Percentiles rank a stretch among this genome's conserved stretches.
These are phyloP conservation scores for Coemansia sp. DNA, from an alignment of 192 early-diverging fungal genomes.

Conservation along the genomic window DNA sequence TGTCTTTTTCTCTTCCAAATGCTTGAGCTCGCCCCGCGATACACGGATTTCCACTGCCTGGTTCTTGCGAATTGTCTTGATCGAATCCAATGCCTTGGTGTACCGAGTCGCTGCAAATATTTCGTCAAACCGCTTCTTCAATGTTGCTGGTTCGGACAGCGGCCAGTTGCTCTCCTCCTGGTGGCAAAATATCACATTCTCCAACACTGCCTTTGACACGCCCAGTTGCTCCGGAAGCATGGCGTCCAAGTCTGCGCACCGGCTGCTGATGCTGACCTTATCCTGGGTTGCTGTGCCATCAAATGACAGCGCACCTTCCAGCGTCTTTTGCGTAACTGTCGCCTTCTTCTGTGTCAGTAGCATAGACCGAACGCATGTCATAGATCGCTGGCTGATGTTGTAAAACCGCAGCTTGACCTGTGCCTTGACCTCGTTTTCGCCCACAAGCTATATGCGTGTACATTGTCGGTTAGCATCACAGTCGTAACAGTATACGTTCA, in stretches of 20 bases:
- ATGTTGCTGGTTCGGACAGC: constrained; percentile 73
- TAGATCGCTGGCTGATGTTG: constrained; percentile 68
- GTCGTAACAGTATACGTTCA: not conserved
- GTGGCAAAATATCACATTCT: constrained; percentile 99
- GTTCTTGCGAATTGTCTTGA: constrained; percentile 76
- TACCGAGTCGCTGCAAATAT: constrained; percentile 93
- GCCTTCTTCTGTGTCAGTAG: constrained; percentile 68
- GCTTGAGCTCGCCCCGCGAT: constrained; percentile 62
- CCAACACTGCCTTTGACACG: constrained; percentile 86
- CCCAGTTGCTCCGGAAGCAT: constrained; percentile 85
- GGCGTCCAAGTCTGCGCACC: constrained; percentile 83
- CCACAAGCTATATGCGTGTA: constrained; percentile 53
- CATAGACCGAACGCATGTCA: constrained; percentile 78
- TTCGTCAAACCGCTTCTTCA: constrained; percentile 99
- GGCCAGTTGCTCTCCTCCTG: constrained; percentile 99
- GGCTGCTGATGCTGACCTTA: constrained; percentile 72
- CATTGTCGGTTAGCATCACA: not conserved
- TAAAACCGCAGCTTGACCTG: constrained; percentile 87
- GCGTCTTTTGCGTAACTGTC: constrained; percentile 63
- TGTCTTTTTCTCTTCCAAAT: constrained; percentile 65
- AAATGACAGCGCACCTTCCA: constrained; percentile 72
- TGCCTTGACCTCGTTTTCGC: constrained; percentile 80
- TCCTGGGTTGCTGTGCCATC: constrained; percentile 59
- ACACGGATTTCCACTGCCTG: constrained; percentile 63
- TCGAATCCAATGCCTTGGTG: constrained; percentile 85